A percentile compares a stretch with the other conserved stretches of the same genome.
phyloP scores from a whole-genome alignment of 1,284 basidiomycete genomes.

The Ganoderma sp. region DNA sequence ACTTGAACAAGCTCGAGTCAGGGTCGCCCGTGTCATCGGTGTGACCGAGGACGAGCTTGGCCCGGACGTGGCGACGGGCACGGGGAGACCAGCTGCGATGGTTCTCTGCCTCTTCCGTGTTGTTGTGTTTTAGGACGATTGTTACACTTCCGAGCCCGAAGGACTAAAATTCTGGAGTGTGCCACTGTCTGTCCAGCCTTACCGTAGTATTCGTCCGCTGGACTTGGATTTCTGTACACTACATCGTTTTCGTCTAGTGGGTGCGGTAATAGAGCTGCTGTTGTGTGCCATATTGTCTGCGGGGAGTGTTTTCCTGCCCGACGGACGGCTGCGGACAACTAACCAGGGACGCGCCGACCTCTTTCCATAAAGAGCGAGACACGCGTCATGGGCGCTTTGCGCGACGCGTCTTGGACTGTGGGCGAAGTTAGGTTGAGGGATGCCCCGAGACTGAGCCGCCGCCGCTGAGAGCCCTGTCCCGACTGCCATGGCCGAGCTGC shows the following conservation, averaged over 20 bases:
- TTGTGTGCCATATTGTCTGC: too few species aligned
- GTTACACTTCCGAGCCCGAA: too few species aligned
- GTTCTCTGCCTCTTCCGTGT: not conserved
- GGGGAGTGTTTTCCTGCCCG: too few species aligned
- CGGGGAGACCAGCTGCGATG: not conserved
- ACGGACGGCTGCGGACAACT: too few species aligned
- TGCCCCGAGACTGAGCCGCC: slow-evolving; percentile 2
- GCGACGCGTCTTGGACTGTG: not conserved
- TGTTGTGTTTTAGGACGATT: not conserved
- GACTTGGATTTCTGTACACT: too few species aligned
- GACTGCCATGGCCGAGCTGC: slow-evolving; percentile 64
- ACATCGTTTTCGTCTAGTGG: too few species aligned
- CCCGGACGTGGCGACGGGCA: not conserved
- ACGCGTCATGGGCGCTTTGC: slow-evolving; percentile 23
- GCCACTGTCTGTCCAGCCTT: too few species aligned
- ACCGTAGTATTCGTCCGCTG: too few species aligned
- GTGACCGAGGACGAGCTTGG: not conserved
- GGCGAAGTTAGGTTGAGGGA: not conserved
- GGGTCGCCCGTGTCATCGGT: not conserved
- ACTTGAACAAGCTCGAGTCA: not conserved
- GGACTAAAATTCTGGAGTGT: too few species aligned
- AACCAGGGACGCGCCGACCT: not conserved
- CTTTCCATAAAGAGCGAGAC: not conserved
- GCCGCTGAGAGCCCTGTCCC: not conserved
- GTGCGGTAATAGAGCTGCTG: too few species aligned